Conservation (phyloP, 179 eudicot genomes). For the Gypsophila paniculata region DNA sequence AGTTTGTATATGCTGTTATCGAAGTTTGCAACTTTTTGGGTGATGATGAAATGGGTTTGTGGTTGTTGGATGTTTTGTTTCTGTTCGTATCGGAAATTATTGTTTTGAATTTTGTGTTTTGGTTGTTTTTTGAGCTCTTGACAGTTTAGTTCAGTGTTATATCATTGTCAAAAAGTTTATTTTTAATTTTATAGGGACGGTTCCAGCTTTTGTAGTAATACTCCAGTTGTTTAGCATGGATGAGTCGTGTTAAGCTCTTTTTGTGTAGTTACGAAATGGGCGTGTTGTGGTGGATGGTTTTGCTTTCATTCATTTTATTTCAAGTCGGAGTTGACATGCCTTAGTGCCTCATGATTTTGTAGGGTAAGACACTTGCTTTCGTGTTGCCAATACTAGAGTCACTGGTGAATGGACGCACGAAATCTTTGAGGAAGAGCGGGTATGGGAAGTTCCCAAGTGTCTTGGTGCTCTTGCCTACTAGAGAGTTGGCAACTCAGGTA, state of each 20-base stretch:
- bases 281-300: too few relatives aligned
- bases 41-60: too few relatives aligned
- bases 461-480: conserved; percentile 81
- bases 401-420: conserved; percentile 62
- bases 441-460: conserved; percentile 73
- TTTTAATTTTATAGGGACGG: too few relatives aligned
- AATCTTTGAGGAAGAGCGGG: conserved; percentile 53
- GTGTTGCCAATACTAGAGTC: conserved; percentile 92
- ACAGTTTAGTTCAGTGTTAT: neutral
- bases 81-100: too few relatives aligned
- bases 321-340: neutral
- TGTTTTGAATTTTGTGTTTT: neutral
- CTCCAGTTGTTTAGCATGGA: too few relatives aligned
- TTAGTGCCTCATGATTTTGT: conserved; percentile 12
- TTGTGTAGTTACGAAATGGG: neutral
- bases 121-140: neutral
- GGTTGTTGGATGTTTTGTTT: too few relatives aligned
- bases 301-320: neutral
- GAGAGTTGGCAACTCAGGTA: conserved; percentile 92
- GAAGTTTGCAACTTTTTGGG: too few relatives aligned
- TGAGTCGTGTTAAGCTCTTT: neutral
- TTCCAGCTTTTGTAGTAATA: too few relatives aligned
- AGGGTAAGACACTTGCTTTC: conserved; percentile 97
- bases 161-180: neutral
- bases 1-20: too few relatives aligned